A percentile compares a stretch with the other conserved stretches of the same genome.
Evolutionary conservation across 2,329 filamentous ascomycete genomes (phyloP).

Genomic region (Blumeria graminis): DNA sequence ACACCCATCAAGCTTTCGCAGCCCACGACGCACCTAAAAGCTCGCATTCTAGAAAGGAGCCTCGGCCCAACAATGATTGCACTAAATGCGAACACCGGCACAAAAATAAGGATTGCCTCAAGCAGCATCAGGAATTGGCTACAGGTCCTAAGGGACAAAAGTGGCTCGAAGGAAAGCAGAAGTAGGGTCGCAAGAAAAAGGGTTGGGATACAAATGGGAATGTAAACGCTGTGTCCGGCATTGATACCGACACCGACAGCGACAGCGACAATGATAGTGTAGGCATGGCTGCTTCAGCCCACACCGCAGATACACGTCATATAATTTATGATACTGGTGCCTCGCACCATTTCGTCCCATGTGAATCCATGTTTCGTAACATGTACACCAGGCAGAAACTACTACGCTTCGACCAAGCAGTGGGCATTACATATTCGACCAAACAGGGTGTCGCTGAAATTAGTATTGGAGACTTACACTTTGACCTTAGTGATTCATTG

Average conservation of each 20-base stretch:
- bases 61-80: not conserved
- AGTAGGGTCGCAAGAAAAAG: not conserved
- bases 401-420: not conserved
- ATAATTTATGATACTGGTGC: slow-evolving; percentile 1
- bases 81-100: not conserved
- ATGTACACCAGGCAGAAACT: not conserved
- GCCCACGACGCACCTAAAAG: not conserved
- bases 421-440: not conserved
- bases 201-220: not conserved
- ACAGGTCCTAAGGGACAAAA: not conserved
- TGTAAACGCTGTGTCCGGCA: not conserved
- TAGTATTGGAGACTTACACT: not conserved
- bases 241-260: not conserved
- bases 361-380: not conserved
- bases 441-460: not conserved
- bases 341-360: not conserved
- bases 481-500: not conserved
- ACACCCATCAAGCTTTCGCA: not conserved
- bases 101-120: not conserved
- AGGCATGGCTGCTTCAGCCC: slow-evolving; percentile 1
- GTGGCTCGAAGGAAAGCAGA: not conserved
- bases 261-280: not conserved
- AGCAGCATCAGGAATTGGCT: not conserved
- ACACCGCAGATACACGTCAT: not conserved
- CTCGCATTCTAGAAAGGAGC: too few species aligned